Evolutionary conservation across 495 filamentous ascomycete genomes (phyloP), one percentile per base, ranked within the genome.

Genomic region (Xylaria grammica): DNA sequence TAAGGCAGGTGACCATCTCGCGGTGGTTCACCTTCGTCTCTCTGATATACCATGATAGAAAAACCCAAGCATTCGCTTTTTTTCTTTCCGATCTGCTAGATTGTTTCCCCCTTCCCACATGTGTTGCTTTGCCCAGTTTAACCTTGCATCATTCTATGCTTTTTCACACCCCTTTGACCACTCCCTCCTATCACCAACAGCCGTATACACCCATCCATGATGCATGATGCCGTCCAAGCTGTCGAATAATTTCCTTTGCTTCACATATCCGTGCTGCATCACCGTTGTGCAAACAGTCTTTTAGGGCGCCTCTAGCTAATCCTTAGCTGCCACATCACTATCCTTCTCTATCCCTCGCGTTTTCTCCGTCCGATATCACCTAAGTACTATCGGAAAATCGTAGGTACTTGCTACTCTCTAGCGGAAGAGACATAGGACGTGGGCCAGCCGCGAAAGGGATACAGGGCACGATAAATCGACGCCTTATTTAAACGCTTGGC

Each of bases 281-380:
- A 78, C 70, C 69, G 74, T 75, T 72, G 77, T 74, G 78, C 74
- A 77, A 79, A 78, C 75, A 79, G 72, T 69, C 62, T 54, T 71
- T 63, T 69, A 75, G 72, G 71, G 63, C 64, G 65, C 54, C 61
- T 55, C 63, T 67, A 72, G 65, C 72, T 74, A 81, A 80, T 81
- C 73, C 75, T 62, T 71, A 77, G 65, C 72, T 72, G 77, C 76
- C 79, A 81, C 79, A 79, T 78, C 75, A 76, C 40, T 45, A 53
- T 66, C 71, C 54, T 58, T 57, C 45, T 54, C 32, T 55, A 22
- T 62, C 42, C 56, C 63, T 69, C 55, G 67, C 66, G 62, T 68
- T 58, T 62, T 72, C 63, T 63, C 58, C 63, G 66, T 53, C 65
- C 63, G 60, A 57, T 62, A 46, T 62, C 46, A 50, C 22, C 10